Percentiles rank a stretch among this genome's conserved stretches.
phyloP scores from a whole-genome alignment of 1,139 yeast genomes.

The Eremothecium coryli region DNA sequence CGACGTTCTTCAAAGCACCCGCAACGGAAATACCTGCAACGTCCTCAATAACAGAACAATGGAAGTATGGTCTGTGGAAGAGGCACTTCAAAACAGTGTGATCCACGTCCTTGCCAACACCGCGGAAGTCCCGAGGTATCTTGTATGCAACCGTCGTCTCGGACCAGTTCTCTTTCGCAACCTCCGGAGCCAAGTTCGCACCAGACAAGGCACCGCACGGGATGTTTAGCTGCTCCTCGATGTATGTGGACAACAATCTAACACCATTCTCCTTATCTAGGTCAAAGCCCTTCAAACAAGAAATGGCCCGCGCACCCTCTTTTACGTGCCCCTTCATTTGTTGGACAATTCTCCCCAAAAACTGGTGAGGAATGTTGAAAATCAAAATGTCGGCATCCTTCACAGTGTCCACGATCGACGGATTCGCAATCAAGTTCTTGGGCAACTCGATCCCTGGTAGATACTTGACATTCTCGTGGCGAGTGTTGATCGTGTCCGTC shows the following conservation, averaged over 20 bases:
- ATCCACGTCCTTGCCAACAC: constrained; percentile 67
- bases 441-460: constrained; percentile 78
- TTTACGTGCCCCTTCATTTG: constrained; percentile 69
- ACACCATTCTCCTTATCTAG: constrained; percentile 66
- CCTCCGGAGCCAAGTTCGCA: constrained; percentile 92
- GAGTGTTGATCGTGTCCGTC: constrained; percentile 76
- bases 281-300: constrained; percentile 88
- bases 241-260: constrained; percentile 64
- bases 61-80: constrained; percentile 95
- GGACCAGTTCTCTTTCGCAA: constrained; percentile 86
- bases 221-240: constrained; percentile 67
- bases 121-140: constrained; percentile 55
- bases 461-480: constrained; percentile 84
- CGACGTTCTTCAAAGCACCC: constrained; percentile 90
- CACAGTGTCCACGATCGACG: constrained; percentile 66
- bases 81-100: constrained; percentile 56
- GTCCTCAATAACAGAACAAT: constrained; percentile 79
- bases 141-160: constrained; percentile 92
- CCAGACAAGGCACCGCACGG: constrained; percentile 93
- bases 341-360: constrained; percentile 60
- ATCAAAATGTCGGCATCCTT: constrained; percentile 71
- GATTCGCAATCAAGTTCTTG: constrained; percentile 70
- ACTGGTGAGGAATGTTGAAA: constrained; percentile 93
- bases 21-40: constrained; percentile 91
- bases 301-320: constrained; percentile 69